Evolutionary conservation across 768 basidiomycete species (phyloP), one percentile per base, ranked within the genome.

Genomic region (Tephrocybe sp.): DNA sequence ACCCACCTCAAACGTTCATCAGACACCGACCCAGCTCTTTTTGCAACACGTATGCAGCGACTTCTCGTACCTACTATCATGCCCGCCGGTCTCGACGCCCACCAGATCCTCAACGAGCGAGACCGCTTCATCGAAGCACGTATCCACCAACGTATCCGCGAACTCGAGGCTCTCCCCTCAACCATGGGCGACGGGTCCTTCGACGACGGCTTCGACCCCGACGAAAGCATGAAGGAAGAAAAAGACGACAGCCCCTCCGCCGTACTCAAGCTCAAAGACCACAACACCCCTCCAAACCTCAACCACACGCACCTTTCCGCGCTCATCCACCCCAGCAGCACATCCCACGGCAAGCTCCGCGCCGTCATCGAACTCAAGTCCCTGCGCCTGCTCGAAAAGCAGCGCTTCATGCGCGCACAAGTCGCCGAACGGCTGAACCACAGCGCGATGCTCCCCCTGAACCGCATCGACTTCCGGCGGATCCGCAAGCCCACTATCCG

Each of bases 361-460:
- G 93, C 92, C 0, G 70, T 94, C 49, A 97, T 98, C 54, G 97
- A 98, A 69, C 84, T 98, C 64, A 97, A 95, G 65, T 82, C 85
- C 12, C 80, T 99, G 7, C 83, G 85, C 9, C 78, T 98, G 19
- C 78, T 96, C 19, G 91, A 95, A 53, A 96, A 94, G 63, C 97
- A 99, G 61, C 84, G 89, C n/a, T 73, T 82, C 17, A 75, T 97
- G 65, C 84, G 96, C 6, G 87, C 91, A 8, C 79, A 85, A 48
- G 83, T 98, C 19, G 87, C 95, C 5, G 87, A 94, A 60, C 85
- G 88, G 14, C 83, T 98, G 57, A 83, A 86, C 46, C 92, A 94
- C 57, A 90, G 93, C 7, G 83, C 92, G 16, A 82, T 92, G 57
- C 80, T 98, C 5, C 92, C 96, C 1, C 80, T 92, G 54, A 96